These are phyloP conservation scores for Orbilia quercus DNA, from an alignment of 2,329 filamentous ascomycete species.

Conservation along the genomic window DNA sequence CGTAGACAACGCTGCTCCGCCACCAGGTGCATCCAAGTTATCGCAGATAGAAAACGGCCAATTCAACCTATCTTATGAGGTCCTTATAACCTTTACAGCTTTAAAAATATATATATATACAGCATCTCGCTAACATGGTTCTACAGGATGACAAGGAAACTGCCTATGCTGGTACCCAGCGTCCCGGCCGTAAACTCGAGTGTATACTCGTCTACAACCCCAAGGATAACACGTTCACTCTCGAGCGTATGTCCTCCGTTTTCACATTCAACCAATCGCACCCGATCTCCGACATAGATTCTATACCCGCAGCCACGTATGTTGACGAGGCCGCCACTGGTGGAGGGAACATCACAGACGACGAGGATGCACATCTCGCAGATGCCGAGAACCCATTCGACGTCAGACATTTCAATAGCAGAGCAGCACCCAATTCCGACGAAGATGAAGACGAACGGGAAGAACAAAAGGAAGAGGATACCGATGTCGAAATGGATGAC, in stretches of 20 bases:
- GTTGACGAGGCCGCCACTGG: constrained; percentile 35
- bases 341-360: constrained; percentile 33
- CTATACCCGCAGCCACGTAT: constrained; percentile 46
- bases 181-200: constrained; percentile 53
- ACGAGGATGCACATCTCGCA: constrained; percentile 48
- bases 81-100: neutral
- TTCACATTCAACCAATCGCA: constrained; percentile 54
- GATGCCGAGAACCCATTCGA: constrained; percentile 54
- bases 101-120: too few relatives aligned
- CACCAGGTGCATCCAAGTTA: constrained; percentile 32
- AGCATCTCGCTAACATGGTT: too few relatives aligned
- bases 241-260: constrained; percentile 51
- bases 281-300: constrained; percentile 28
- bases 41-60: constrained; percentile 28
- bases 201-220: constrained; percentile 54
- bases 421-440: constrained; percentile 34
- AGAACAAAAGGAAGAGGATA: constrained; percentile 42
- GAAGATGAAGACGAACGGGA: constrained; percentile 49
- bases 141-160: constrained; percentile 44
- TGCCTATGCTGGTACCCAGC: constrained; percentile 33
- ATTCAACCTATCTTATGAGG: constrained; percentile 44
- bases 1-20: constrained; percentile 37
- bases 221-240: constrained; percentile 51
- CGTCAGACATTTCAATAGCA: constrained; percentile 38
- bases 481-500: constrained; percentile 51